These are phyloP conservation scores for Macrophomina phaseolina DNA, from an alignment of 2,329 filamentous ascomycete genomes.

Conservation along the genomic window DNA sequence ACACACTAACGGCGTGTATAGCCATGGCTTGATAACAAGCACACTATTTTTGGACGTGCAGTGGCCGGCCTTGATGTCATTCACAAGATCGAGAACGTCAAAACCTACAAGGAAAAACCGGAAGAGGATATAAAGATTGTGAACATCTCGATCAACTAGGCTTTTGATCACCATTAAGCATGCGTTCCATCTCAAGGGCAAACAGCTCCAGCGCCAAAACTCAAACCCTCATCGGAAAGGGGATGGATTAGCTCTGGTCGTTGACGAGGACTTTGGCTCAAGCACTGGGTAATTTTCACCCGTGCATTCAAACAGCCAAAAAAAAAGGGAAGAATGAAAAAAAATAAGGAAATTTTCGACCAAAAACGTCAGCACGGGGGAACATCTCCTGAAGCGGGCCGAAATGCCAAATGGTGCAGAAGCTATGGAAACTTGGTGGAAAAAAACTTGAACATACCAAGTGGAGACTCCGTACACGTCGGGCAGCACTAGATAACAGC, in stretches of 20 bases:
- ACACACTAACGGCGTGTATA: constrained; percentile 40
- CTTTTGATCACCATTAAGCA: too few relatives aligned
- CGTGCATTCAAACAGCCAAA: too few relatives aligned
- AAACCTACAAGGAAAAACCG: constrained; percentile 89
- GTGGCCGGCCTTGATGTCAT: constrained; percentile 92
- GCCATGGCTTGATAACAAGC: constrained; percentile 94
- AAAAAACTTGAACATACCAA: neutral
- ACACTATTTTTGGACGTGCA: constrained; percentile 93
- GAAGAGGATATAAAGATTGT: constrained; percentile 98
- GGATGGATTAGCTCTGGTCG: too few relatives aligned
- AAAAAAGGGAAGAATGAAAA: too few relatives aligned
- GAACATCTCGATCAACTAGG: constrained; percentile 65
- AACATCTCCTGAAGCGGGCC: neutral
- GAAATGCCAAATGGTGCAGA: constrained; percentile 1
- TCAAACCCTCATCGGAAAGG: too few relatives aligned
- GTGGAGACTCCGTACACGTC: constrained; percentile 17
- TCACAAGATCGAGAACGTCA: constrained; percentile 91
- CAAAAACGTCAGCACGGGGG: neutral
- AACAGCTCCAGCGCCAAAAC: too few relatives aligned
- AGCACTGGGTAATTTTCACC: too few relatives aligned
- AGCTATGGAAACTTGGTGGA: constrained; percentile 16
- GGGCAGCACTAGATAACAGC: constrained; percentile 20
- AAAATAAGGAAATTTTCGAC: too few relatives aligned
- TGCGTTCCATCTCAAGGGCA: neutral
- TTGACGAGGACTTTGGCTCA: too few relatives aligned